phyloP scores from a whole-genome alignment of 768 basidiomycete species.

The Cubamyces lactineus region DNA sequence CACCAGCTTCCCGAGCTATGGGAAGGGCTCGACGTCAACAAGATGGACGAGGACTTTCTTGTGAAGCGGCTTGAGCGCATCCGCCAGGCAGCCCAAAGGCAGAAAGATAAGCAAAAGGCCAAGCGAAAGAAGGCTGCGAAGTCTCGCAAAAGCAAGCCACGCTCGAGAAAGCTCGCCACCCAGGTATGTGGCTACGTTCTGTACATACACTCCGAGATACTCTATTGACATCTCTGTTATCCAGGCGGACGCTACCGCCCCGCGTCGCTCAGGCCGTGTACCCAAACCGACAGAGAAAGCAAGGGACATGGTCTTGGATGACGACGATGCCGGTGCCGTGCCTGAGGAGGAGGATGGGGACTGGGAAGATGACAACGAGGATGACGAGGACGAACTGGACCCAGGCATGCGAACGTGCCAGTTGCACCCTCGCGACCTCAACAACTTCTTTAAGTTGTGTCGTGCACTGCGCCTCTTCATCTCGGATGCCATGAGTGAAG shows the following conservation, averaged over 20 bases:
- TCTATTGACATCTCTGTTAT: neutral
- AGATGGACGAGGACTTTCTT: no score
- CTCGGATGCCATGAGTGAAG: constrained; percentile 11
- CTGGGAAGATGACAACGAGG: neutral
- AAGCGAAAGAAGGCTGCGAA: no score
- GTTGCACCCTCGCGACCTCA: neutral
- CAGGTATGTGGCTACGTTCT: neutral
- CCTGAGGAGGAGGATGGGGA: neutral
- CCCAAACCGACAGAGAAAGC: neutral
- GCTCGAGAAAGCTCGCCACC: no score
- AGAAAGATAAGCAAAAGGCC: no score
- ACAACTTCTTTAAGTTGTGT: constrained; percentile 14
- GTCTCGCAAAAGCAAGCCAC: no score
- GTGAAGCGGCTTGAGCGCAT: no score
- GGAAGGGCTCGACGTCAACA: neutral
- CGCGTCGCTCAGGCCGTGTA: neutral
- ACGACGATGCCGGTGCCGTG: constrained; percentile 5
- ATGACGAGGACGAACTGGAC: neutral
- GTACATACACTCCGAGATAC: no score
- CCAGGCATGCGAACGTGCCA: constrained; percentile 3
- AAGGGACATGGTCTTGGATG: constrained; percentile 6
- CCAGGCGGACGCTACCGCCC: neutral
- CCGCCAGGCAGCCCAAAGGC: no score
- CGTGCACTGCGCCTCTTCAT: constrained; percentile 9
- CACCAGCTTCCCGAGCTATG: neutral